These are phyloP conservation scores for Pterulicium gracile DNA, from an alignment of 1,284 basidiomycete genomes.

Conservation along the genomic window DNA sequence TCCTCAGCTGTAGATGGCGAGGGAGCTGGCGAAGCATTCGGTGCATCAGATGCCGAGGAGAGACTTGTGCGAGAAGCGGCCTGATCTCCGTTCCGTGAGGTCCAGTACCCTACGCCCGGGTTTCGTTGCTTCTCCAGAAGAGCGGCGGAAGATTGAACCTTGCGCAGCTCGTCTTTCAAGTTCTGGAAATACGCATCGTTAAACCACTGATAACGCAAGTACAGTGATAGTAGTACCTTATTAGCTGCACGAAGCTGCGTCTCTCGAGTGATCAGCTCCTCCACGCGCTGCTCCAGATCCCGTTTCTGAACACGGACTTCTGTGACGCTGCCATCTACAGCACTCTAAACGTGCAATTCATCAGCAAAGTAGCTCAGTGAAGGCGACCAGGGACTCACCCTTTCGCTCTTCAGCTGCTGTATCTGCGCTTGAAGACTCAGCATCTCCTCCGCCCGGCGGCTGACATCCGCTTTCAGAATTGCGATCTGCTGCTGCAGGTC, in stretches of 20 bases:
- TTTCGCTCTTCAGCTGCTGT: slow-evolving; percentile 39
- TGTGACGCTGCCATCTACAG: slow-evolving; percentile 12
- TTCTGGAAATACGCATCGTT: slow-evolving; percentile 33
- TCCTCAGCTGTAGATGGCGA: slow-evolving; percentile 53
- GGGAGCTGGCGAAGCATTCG: slow-evolving; percentile 22
- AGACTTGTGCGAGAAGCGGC: slow-evolving; percentile 31
- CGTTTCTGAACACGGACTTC: slow-evolving; percentile 35
- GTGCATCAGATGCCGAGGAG: slow-evolving; percentile 24
- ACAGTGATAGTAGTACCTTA: slow-evolving; percentile 38
- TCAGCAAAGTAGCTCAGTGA: neutral
- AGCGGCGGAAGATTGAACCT: slow-evolving; percentile 84
- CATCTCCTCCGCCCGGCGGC: neutral
- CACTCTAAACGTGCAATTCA: slow-evolving; percentile 25
- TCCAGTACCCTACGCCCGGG: slow-evolving; percentile 91
- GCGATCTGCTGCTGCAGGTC: slow-evolving; percentile 44
- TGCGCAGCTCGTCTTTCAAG: slow-evolving; percentile 83
- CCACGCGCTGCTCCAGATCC: slow-evolving; percentile 43
- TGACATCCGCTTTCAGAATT: neutral
- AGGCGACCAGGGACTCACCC: slow-evolving; percentile 37
- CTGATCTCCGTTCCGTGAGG: slow-evolving; percentile 28
- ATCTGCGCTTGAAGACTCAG: neutral
- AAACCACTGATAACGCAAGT: neutral
- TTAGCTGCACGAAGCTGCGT: slow-evolving; percentile 56
- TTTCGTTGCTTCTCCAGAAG: slow-evolving; percentile 83
- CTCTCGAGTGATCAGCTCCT: slow-evolving; percentile 58